These are phyloP conservation scores for Dioszegia aurantiaca DNA, from an alignment of 768 basidiomycete species.

Conservation along the genomic window DNA sequence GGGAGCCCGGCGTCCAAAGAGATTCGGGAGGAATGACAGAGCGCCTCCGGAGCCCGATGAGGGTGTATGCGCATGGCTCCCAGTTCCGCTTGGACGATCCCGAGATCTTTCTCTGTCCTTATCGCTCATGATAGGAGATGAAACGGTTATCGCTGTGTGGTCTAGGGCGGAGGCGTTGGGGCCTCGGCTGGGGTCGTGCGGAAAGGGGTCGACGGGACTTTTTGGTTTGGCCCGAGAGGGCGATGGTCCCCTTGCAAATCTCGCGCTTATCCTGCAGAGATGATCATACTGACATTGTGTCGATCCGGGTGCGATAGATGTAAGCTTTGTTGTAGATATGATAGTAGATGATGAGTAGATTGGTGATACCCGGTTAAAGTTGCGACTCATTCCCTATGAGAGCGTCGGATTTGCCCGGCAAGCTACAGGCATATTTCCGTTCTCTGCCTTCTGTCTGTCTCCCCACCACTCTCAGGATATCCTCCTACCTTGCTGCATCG, in stretches of 20 bases:
- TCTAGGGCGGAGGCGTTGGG: background rate
- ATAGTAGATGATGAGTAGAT: too few relatives aligned
- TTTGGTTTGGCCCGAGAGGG: background rate
- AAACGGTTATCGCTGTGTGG: background rate
- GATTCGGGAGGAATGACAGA: slow-evolving; percentile 19
- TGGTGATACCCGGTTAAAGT: too few relatives aligned
- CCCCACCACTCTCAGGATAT: too few relatives aligned
- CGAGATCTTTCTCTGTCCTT: slow-evolving; percentile 20
- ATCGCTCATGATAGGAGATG: slow-evolving; percentile 19
- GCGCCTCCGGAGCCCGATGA: slow-evolving; percentile 20
- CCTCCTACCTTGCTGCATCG: too few relatives aligned
- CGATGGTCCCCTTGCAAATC: background rate
- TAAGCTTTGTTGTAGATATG: too few relatives aligned
- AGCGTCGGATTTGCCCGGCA: too few relatives aligned
- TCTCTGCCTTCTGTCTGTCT: too few relatives aligned
- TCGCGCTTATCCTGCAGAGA: background rate
- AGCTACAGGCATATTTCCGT: too few relatives aligned
- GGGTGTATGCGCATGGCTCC: slow-evolving; percentile 16
- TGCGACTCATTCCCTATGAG: too few relatives aligned
- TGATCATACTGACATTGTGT: slow-evolving; percentile 4
- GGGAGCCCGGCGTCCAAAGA: slow-evolving; percentile 19
- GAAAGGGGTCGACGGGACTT: slow-evolving; percentile 3
- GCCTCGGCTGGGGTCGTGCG: background rate
- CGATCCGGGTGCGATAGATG: background rate
- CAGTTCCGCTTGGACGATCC: slow-evolving; percentile 19